Base-by-base conservation (phyloP, 2,329 filamentous ascomycete genomes). In the Diaporthe aspalathi region DNA sequence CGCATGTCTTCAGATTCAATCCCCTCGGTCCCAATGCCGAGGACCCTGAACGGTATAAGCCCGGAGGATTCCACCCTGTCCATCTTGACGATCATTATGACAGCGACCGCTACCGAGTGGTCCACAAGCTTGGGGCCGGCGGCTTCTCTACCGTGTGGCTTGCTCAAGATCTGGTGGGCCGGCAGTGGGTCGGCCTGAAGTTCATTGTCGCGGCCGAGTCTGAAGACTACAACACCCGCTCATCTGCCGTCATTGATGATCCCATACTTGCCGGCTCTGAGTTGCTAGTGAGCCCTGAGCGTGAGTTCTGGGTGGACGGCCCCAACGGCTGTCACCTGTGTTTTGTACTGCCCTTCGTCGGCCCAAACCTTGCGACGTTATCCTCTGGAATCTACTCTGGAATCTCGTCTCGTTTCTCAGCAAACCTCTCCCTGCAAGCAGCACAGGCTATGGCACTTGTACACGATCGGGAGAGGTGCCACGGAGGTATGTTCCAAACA, bases 301-400 rank as follows among this genome's bases (percentile, higher is more conserved):
- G 22, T 6, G 40, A 45, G 2, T 63, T 45, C 43, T 63, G 57
- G 40, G 57, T 63, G 0, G 40, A 63, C 40, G 57, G 57, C 27
- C 57, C 65, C n/a, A 67, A 56, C 27, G 47, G 47, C n/a, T 50
- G 38, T 27, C 65, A 67, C 17, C 47, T 67, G 20, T 67, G 50
- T 24, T 27, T 57, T 29, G 57, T 63, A 27, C 45, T 63, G 43
- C 43, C 57, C 43, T 35, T 63, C n/a, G 45, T 49, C 24, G 57
- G 57, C 8, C 38, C 57, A 49, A 63, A 63, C 24, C 40, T 63
- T 49, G 24, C 43, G 40, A 63, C 57, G 16, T 20, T 63, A 24
- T 63, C 57, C 24, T 14, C 17, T 35, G 57, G 43, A 27, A 63
- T 47, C 12, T 63, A 47, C 20, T n/a, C 24, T 11, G 49, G 57